Evolutionary conservation across 106 monocot species (phyloP).

Genomic region (Dioscorea dumetorum): DNA sequence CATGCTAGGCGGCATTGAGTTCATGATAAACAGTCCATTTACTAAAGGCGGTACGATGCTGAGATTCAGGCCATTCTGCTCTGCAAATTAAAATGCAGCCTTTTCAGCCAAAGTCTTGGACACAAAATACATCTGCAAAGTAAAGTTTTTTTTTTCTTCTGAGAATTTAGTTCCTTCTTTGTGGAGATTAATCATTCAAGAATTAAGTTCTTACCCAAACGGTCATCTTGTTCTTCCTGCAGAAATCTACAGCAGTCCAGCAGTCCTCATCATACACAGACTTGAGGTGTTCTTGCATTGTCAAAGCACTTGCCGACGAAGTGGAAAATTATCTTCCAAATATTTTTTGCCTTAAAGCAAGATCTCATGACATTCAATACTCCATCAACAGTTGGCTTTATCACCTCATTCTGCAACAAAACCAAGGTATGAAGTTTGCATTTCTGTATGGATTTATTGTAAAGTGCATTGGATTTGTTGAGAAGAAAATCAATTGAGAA

Average conservation of each 20-base stretch:
- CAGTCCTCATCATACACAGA: conserved; percentile 24
- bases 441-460: too few relatives aligned
- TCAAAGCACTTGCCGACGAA: conserved; percentile 23
- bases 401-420: conserved; percentile 21
- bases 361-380: conserved; percentile 30
- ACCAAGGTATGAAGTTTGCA: background rate
- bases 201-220: conserved; percentile 12
- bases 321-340: conserved; percentile 23
- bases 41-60: too few relatives aligned
- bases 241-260: conserved; percentile 28
- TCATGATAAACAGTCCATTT: too few relatives aligned
- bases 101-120: conserved; percentile 14
- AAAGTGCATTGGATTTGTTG: too few relatives aligned
- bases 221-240: conserved; percentile 10
- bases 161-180: background rate
- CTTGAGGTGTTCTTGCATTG: conserved; percentile 2
- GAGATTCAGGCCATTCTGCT: too few relatives aligned
- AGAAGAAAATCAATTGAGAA: too few relatives aligned
- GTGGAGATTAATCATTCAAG: too few relatives aligned
- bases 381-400: conserved; percentile 30
- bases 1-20: too few relatives aligned
- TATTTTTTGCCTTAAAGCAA: conserved; percentile 27
- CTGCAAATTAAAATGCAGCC: background rate
- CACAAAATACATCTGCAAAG: conserved; percentile 25
- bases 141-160: too few relatives aligned